These are phyloP conservation scores for Linaria vulgaris DNA, from an alignment of 257 asterid species.

Conservation along the genomic window DNA sequence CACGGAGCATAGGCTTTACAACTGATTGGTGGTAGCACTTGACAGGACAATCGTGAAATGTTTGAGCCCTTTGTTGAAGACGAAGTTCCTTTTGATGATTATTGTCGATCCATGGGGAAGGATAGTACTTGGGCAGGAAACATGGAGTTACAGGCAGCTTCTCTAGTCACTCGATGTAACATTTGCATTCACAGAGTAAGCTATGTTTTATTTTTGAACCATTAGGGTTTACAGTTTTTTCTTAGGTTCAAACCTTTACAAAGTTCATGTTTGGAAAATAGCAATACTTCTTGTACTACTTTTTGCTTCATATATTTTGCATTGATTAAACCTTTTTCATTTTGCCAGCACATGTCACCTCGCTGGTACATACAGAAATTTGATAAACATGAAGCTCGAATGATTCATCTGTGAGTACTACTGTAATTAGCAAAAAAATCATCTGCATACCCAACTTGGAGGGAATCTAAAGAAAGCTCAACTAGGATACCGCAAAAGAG, in stretches of 20 bases:
- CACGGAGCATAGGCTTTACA: not conserved
- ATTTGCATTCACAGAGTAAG: constrained; percentile 90
- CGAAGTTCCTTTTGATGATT: constrained; percentile 82
- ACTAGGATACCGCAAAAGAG: too few species aligned
- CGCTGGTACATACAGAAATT: constrained; percentile 86
- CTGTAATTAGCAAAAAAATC: not conserved
- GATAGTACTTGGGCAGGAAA: constrained; percentile 98
- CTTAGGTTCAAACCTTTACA: too few species aligned
- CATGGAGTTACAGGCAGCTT: constrained; percentile 95
- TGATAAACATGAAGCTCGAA: constrained; percentile 51
- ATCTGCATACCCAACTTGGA: too few species aligned
- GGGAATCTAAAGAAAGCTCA: too few species aligned
- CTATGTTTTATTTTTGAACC: constrained; percentile 3
- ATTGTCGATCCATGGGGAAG: constrained; percentile 74
- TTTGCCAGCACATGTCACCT: constrained; percentile 70
- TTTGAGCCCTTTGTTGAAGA: constrained; percentile 98
- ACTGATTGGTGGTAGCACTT: constrained; percentile 33
- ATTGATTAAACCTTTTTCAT: constrained; percentile 17
- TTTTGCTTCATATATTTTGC: constrained; percentile 15
- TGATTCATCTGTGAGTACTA: constrained; percentile 98
- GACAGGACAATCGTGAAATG: constrained; percentile 75
- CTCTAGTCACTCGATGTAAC: constrained; percentile 72
- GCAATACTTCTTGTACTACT: constrained; percentile 16
- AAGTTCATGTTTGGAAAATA: too few species aligned
- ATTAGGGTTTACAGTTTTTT: too few species aligned